These are phyloP conservation scores for Xylaria sp. DNA, from an alignment of 2,329 filamentous ascomycete species.

Conservation along the genomic window DNA sequence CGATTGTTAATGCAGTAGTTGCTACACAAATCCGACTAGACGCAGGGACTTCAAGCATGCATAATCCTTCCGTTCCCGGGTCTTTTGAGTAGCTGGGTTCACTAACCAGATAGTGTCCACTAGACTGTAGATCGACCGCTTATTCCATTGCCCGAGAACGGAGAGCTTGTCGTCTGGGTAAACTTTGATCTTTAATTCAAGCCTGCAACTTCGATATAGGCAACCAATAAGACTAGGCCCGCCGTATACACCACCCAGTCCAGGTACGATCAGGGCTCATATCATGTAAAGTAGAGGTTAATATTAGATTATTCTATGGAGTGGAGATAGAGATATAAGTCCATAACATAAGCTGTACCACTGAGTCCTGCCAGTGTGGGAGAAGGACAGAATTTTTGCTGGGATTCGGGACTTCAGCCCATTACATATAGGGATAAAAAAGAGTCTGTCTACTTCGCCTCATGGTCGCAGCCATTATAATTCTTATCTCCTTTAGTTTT, in stretches of 20 bases:
- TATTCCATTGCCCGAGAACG: too few species aligned
- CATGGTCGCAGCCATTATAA: neutral
- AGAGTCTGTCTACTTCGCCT: neutral
- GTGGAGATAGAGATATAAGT: too few species aligned
- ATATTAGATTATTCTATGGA: too few species aligned
- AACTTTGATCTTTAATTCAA: too few species aligned
- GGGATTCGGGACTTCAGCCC: neutral
- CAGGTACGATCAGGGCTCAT: too few species aligned
- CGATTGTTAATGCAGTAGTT: conserved; percentile 7
- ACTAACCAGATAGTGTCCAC: neutral
- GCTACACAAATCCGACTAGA: conserved; percentile 18
- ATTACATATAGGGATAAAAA: neutral
- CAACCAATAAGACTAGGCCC: too few species aligned
- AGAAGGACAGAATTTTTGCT: neutral
- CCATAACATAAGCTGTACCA: too few species aligned
- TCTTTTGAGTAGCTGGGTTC: conserved; percentile 11
- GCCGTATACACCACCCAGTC: too few species aligned
- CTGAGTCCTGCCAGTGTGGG: neutral
- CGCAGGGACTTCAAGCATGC: conserved; percentile 22
- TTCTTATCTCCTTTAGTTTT: neutral
- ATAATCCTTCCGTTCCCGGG: conserved; percentile 23
- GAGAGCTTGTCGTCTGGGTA: too few species aligned
- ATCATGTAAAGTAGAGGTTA: too few species aligned
- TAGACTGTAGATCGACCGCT: neutral
- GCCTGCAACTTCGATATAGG: too few species aligned